These are phyloP conservation scores for Nicotiana undulata DNA, from an alignment of 257 asterid species.

Conservation along the genomic window DNA sequence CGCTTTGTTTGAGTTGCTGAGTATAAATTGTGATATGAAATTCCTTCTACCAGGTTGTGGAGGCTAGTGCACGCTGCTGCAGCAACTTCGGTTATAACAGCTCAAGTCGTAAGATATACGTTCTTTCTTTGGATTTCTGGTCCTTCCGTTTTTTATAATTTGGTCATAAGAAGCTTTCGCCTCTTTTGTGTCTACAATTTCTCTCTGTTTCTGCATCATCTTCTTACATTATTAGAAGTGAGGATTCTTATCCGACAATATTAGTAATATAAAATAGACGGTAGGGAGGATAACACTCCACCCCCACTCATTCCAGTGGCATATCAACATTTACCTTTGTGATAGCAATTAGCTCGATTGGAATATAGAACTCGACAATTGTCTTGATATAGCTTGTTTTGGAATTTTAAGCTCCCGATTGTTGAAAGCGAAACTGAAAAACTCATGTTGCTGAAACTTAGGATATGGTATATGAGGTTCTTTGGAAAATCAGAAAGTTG, in stretches of 20 bases:
- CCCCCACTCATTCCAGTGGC: not conserved
- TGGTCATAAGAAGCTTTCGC: not conserved
- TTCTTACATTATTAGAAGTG: not conserved
- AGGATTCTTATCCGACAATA: not conserved
- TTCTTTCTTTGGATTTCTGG: not conserved
- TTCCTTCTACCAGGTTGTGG: slow-evolving; percentile 54
- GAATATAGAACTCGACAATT: not conserved
- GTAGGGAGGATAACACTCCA: not conserved
- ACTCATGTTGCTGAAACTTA: not conserved
- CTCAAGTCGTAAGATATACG: slow-evolving; percentile 43
- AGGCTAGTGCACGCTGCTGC: slow-evolving; percentile 69
- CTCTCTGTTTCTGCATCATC: not conserved
- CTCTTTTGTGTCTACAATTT: not conserved
- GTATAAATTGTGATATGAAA: not conserved
- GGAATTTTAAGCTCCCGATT: not conserved
- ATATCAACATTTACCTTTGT: not conserved
- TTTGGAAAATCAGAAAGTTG: not conserved
- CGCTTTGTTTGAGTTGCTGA: not conserved
- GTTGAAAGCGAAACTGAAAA: not conserved
- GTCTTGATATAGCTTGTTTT: not conserved
- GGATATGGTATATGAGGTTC: not conserved
- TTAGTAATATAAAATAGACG: not conserved
- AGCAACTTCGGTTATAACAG: slow-evolving; percentile 52
- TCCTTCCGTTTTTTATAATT: not conserved
- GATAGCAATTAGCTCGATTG: not conserved